A percentile compares a stretch with the other conserved stretches of the same genome.
phyloP scores from a whole-genome alignment of 139 green algal genomes.

The Pseudopediastrum boryanum region DNA sequence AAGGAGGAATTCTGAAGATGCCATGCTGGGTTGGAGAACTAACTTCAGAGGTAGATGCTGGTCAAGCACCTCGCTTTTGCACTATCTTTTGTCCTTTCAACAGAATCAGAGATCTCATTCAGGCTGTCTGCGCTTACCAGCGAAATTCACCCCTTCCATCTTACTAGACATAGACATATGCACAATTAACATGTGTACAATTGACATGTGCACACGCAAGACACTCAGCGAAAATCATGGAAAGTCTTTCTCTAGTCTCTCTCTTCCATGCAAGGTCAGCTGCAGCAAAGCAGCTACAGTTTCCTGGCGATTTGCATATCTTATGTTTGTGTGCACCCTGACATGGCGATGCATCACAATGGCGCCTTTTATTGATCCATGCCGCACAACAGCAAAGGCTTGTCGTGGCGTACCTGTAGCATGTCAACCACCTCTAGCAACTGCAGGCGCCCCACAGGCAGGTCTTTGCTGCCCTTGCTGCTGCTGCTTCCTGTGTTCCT shows the following conservation, averaged over 20 bases:
- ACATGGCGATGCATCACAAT: background rate
- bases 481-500: slow-evolving; percentile 11
- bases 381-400: background rate
- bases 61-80: too few species aligned
- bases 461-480: background rate
- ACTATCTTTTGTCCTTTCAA: too few species aligned
- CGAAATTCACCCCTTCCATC: too few species aligned
- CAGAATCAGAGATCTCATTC: too few species aligned
- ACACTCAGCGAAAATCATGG: slow-evolving; percentile 23
- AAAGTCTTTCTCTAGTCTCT: background rate
- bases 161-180: too few species aligned
- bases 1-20: too few species aligned
- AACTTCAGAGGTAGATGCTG: too few species aligned
- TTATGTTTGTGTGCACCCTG: background rate
- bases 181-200: too few species aligned
- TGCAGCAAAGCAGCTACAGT: background rate
- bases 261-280: background rate
- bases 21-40: too few species aligned
- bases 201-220: background rate
- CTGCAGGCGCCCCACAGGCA: slow-evolving; percentile 67
- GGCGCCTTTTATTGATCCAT: background rate
- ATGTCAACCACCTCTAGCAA: slow-evolving; percentile 79
- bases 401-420: slow-evolving; percentile 56
- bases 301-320: background rate
- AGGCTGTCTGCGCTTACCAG: too few species aligned